Evolutionary conservation across 495 filamentous ascomycete species (phyloP).

Genomic region (Evernia prunastri): DNA sequence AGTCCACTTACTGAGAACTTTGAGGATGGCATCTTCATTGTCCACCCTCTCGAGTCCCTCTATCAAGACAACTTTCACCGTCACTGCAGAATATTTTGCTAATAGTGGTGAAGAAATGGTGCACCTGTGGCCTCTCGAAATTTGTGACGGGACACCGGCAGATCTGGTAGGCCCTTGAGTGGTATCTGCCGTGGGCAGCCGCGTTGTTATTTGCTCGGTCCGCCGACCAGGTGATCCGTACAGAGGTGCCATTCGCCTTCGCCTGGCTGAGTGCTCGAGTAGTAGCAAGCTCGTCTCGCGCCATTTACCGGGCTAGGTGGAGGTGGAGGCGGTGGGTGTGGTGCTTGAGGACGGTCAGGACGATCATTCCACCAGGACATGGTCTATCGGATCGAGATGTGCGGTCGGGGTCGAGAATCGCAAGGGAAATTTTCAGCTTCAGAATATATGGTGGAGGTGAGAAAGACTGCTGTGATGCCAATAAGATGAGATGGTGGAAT

Average conservation of each 20-base stretch:
- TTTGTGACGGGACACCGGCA: neutral
- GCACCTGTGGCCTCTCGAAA: neutral
- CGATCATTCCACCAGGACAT: conserved; percentile 4
- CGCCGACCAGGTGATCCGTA: neutral
- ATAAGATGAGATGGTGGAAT: neutral
- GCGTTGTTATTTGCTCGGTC: neutral
- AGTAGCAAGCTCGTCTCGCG: neutral
- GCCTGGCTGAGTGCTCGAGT: neutral
- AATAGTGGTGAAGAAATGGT: neutral
- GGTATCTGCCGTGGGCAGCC: neutral
- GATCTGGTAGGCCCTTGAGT: neutral
- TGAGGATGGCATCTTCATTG: neutral
- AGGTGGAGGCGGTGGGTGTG: conserved; percentile 18
- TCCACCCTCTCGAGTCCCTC: neutral
- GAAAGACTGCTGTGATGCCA: neutral
- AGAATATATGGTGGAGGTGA: neutral
- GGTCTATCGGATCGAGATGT: neutral
- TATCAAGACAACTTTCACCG: neutral
- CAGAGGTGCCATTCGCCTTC: neutral
- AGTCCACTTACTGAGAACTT: neutral
- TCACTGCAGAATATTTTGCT: neutral
- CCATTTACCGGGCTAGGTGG: conserved; percentile 19
- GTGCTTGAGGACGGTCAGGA: conserved; percentile 14
- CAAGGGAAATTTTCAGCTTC: neutral
- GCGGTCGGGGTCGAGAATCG: neutral